phyloP scores from a whole-genome alignment of 2,329 filamentous ascomycete species.

The Phyllosticta capitalensis region DNA sequence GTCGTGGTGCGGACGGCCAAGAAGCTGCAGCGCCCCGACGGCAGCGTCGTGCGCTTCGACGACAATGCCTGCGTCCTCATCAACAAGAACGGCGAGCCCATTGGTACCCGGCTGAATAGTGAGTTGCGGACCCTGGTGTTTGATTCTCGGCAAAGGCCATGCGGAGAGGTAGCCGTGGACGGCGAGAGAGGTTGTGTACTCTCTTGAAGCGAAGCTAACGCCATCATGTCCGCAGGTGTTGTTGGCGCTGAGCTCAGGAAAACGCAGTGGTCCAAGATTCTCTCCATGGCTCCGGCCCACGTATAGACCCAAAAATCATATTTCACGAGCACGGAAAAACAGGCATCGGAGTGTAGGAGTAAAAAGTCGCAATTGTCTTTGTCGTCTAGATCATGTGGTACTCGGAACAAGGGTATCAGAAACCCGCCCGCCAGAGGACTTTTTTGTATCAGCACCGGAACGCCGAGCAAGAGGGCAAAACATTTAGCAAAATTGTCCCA shows the following conservation, averaged over 20 bases:
- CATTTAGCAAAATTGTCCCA: neutral
- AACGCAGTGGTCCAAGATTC: constrained; percentile 97
- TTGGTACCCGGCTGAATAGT: constrained; percentile 84
- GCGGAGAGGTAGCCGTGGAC: neutral
- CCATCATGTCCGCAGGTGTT: constrained; percentile 46
- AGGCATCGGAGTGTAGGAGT: neutral
- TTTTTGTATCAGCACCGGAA: constrained; percentile 2
- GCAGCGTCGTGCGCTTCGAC: constrained; percentile 84
- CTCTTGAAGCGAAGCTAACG: constrained; percentile 14
- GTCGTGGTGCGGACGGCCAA: constrained; percentile 89
- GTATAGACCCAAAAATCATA: constrained; percentile 39
- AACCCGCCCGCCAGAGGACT: neutral
- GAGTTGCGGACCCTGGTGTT: constrained; percentile 18
- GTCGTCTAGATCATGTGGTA: constrained; percentile 3
- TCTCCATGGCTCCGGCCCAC: constrained; percentile 85
- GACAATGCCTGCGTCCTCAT: constrained; percentile 97
- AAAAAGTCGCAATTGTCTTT: neutral
- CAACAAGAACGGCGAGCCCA: constrained; percentile 92
- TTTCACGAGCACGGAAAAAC: neutral
- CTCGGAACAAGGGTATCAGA: constrained; percentile 5
- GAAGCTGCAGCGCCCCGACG: constrained; percentile 77
- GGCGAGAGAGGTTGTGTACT: neutral
- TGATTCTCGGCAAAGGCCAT: too few relatives aligned
- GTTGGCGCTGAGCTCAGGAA: constrained; percentile 82
- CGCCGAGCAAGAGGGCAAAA: constrained; percentile 1